Evolutionary conservation across 257 asterid species (phyloP).

Genomic region (Solanum pimpinellifolium): DNA sequence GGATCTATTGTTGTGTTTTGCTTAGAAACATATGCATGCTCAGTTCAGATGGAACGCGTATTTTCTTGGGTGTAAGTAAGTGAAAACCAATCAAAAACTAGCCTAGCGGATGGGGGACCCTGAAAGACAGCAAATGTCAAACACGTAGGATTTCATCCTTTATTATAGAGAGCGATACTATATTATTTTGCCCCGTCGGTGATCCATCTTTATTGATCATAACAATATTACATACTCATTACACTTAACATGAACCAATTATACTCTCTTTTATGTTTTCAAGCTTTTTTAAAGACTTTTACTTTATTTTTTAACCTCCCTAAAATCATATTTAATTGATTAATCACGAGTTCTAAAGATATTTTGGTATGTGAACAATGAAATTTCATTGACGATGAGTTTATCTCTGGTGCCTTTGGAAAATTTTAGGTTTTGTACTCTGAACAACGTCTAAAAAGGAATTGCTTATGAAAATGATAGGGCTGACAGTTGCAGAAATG

Average conservation of each 20-base stretch:
- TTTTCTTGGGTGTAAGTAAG: background rate
- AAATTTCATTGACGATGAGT: no score
- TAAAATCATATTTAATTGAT: no score
- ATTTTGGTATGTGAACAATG: no score
- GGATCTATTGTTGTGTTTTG: background rate
- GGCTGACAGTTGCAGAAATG: background rate
- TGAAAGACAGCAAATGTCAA: slow-evolving; percentile 1
- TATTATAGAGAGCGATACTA: background rate
- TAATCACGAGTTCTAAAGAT: no score
- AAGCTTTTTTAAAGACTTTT: no score
- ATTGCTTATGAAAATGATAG: background rate
- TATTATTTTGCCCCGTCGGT: background rate
- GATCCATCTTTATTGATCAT: background rate
- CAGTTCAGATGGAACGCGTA: background rate
- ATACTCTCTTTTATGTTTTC: background rate
- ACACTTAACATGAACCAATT: background rate
- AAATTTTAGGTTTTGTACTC: background rate
- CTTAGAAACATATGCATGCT: background rate
- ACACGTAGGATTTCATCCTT: background rate
- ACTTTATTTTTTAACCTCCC: background rate
- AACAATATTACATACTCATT: background rate
- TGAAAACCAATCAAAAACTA: background rate
- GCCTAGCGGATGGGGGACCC: background rate
- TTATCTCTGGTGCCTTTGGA: background rate
- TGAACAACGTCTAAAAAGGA: background rate